phyloP scores from a whole-genome alignment of 2,329 filamentous ascomycete species.

The Aureobasidium pullulans region DNA sequence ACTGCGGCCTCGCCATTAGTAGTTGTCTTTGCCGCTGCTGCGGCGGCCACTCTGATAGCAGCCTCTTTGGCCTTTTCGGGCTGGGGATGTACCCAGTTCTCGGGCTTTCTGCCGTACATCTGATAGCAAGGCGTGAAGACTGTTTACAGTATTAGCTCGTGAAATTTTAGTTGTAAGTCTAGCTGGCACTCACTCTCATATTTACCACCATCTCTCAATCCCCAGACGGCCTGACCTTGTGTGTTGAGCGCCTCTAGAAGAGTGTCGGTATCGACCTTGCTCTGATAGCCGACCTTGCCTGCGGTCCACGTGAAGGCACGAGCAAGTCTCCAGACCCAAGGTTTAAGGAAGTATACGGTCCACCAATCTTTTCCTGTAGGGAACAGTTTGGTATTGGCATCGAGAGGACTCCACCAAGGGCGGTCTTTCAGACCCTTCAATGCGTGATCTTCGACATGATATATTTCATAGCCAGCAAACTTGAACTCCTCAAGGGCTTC shows the following conservation, averaged over 20 bases:
- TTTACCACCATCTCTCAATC: conserved; percentile 75
- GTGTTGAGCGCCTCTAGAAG: conserved; percentile 94
- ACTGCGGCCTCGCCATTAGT: background rate
- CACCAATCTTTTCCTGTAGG: conserved; percentile 67
- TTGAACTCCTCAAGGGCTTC: conserved; percentile 78
- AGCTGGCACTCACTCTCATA: conserved; percentile 48
- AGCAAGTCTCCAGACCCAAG: conserved; percentile 63
- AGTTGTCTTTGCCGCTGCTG: background rate
- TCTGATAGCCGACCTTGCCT: conserved; percentile 54
- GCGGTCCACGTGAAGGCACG: conserved; percentile 70
- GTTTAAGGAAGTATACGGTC: conserved; percentile 72
- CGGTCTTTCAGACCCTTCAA: conserved; percentile 65
- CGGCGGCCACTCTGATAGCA: background rate
- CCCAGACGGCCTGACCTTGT: conserved; percentile 72
- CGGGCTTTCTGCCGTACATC: conserved; percentile 85
- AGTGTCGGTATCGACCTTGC: conserved; percentile 61
- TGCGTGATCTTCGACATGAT: conserved; percentile 80
- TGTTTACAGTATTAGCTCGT: background rate
- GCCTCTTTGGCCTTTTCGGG: background rate
- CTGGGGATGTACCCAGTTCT: conserved; percentile 7
- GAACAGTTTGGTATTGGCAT: conserved; percentile 75
- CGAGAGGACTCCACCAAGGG: conserved; percentile 90
- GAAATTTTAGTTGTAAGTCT: too few relatives aligned
- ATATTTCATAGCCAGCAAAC: conserved; percentile 75
- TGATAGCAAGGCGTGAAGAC: conserved; percentile 98